Percentiles rank a stretch among this genome's conserved stretches.
phyloP scores from a whole-genome alignment of 2,329 filamentous ascomycete species.

The Meredithiella fracta region DNA sequence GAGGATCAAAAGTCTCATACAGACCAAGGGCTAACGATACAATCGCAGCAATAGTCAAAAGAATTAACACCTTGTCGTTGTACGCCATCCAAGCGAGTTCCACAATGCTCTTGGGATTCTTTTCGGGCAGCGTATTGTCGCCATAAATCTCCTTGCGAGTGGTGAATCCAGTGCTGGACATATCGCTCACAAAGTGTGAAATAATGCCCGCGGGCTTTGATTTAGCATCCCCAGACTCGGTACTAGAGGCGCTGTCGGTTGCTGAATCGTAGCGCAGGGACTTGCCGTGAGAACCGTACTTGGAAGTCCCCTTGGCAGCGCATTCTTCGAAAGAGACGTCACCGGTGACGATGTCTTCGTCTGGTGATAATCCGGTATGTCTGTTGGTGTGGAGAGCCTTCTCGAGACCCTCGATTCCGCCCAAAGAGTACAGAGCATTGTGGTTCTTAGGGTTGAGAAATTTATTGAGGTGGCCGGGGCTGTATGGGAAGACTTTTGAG shows the following conservation, averaged over 20 bases:
- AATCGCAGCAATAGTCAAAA: constrained; percentile 50
- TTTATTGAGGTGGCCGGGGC: constrained; percentile 58
- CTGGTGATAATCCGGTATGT: constrained; percentile 48
- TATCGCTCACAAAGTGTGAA: not conserved
- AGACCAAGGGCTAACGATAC: constrained; percentile 54
- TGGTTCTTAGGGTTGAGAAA: constrained; percentile 66
- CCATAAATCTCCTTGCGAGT: constrained; percentile 45
- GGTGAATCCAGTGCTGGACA: constrained; percentile 18
- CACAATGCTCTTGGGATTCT: constrained; percentile 42
- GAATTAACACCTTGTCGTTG: constrained; percentile 57
- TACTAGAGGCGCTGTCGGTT: not conserved
- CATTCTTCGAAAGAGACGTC: constrained; percentile 51
- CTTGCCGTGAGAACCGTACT: constrained; percentile 7
- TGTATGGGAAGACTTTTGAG: constrained; percentile 50
- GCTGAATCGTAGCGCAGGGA: not conserved
- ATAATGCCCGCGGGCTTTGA: not conserved
- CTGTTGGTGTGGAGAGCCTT: constrained; percentile 54
- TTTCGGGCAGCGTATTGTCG: constrained; percentile 42
- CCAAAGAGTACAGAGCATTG: constrained; percentile 57
- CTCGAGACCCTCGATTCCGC: constrained; percentile 55
- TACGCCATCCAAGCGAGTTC: constrained; percentile 51
- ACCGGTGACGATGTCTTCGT: constrained; percentile 50
- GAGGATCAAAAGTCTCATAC: constrained; percentile 42
- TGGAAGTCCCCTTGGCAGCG: constrained; percentile 7
- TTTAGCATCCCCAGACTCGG: not conserved